Base-by-base conservation (phyloP, 805 yeast species). In the Saccharomycopsis sp. region DNA sequence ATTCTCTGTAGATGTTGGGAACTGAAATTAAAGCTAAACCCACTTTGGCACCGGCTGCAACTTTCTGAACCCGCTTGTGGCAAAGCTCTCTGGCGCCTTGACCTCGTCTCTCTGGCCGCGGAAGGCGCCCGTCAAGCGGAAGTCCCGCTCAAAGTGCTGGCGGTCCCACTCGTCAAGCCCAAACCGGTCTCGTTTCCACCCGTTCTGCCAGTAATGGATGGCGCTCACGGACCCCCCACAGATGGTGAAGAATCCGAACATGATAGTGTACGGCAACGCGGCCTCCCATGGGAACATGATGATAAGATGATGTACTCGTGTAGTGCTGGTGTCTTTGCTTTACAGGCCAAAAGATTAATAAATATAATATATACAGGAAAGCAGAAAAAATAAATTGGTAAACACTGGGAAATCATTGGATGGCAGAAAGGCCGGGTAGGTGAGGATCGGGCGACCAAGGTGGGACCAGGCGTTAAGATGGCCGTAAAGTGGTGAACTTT, bases 281-380 rank as follows among this genome's bases (percentile, higher is more conserved):
- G 79, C 82, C 68, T 77, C 83, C 64, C 76, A 77, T 48, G 84
- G 83, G 68, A 77, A 74, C 78, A 73, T 73, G n/a, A n/a, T n/a
- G n/a, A n/a, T n/a, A n/a, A n/a, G n/a, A n/a, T n/a, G n/a, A n/a
- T n/a, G n/a, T n/a, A n/a, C n/a, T n/a, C n/a, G n/a, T n/a, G n/a
- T n/a, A n/a, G n/a, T n/a, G n/a, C n/a, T n/a, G n/a, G n/a, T n/a
- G n/a, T n/a, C n/a, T n/a, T n/a, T n/a, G n/a, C n/a, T n/a, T n/a
- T n/a, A n/a, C n/a, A n/a, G n/a, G n/a, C n/a, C n/a, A n/a, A n/a
- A n/a, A n/a, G n/a, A n/a, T n/a, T n/a, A n/a, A n/a, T n/a, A n/a
- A n/a, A n/a, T n/a, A n/a, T n/a, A n/a, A n/a, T n/a, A n/a, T n/a
- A n/a, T n/a, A n/a, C n/a, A n/a, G n/a, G n/a, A n/a, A n/a, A n/a